phyloP scores from a whole-genome alignment of 2,329 filamentous ascomycete species.

The Talaromyces albobiverticillius region DNA sequence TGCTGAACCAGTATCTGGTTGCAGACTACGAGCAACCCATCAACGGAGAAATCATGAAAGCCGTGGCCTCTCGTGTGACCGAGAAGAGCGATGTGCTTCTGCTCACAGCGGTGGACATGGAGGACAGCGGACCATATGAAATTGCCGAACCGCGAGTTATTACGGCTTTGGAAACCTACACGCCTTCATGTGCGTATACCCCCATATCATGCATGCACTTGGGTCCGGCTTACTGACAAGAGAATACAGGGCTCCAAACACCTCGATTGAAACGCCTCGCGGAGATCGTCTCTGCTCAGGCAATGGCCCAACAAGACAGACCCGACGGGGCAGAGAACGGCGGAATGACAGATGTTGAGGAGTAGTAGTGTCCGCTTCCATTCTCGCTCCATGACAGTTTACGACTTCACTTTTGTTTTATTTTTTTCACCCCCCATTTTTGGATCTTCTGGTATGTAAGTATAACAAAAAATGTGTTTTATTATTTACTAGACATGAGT shows the following conservation, averaged over 20 bases:
- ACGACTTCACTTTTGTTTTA: slow-evolving; percentile 11
- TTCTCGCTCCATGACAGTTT: slow-evolving; percentile 12
- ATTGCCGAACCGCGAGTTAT: slow-evolving; percentile 96
- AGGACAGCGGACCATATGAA: slow-evolving; percentile 96
- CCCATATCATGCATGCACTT: not conserved
- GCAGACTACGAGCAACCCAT: slow-evolving; percentile 99
- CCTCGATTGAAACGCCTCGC: slow-evolving; percentile 90
- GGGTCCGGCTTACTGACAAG: slow-evolving; percentile 28
- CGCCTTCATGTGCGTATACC: slow-evolving; percentile 77
- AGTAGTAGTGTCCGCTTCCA: not conserved
- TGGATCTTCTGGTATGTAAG: slow-evolving; percentile 13
- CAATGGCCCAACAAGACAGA: slow-evolving; percentile 92
- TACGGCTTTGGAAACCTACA: slow-evolving; percentile 95
- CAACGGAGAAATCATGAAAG: slow-evolving; percentile 99
- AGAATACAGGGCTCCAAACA: slow-evolving; percentile 74
- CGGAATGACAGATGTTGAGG: slow-evolving; percentile 11
- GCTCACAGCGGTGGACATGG: slow-evolving; percentile 94
- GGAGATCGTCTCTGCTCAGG: slow-evolving; percentile 97
- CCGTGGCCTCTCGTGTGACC: slow-evolving; percentile 91
- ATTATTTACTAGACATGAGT: not conserved
- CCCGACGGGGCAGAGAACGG: slow-evolving; percentile 49
- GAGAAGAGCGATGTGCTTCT: slow-evolving; percentile 97
- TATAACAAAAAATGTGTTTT: slow-evolving; percentile 8
- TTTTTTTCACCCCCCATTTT: not conserved
- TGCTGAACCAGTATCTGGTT: slow-evolving; percentile 96